Evolutionary conservation across 352 stramenopile species (phyloP).

Genomic region (Peronosclerospora sorghi): DNA sequence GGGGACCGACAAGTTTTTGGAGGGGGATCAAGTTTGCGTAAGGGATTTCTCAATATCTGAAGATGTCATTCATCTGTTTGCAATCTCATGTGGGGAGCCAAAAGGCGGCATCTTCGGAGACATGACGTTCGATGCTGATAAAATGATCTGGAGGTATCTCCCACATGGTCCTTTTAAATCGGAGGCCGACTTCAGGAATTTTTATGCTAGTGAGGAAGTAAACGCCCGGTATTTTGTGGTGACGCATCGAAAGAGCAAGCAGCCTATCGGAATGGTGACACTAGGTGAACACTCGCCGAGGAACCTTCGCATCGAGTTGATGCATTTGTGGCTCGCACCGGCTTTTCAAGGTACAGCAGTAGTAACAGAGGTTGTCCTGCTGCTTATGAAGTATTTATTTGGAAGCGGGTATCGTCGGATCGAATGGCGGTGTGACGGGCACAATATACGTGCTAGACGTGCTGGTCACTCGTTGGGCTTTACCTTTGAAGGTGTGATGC

Average conservation of each 20-base stretch:
- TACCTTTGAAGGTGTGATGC: constrained; percentile 79
- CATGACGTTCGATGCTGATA: constrained; percentile 52
- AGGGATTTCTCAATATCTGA: constrained; percentile 24
- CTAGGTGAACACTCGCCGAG: constrained; percentile 63
- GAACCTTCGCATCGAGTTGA: constrained; percentile 71
- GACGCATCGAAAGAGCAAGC: constrained; percentile 31
- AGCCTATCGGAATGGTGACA: constrained; percentile 68
- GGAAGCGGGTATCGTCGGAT: constrained; percentile 67
- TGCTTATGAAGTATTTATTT: constrained; percentile 74
- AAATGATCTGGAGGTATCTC: constrained; percentile 73
- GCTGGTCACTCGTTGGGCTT: constrained; percentile 76
- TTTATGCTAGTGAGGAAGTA: constrained; percentile 23
- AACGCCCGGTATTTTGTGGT: constrained; percentile 56
- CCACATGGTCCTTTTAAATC: constrained; percentile 44
- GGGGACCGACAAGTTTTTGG: constrained; percentile 12
- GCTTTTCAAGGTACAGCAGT: constrained; percentile 52
- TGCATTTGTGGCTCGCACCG: constrained; percentile 68
- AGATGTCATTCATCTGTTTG: constrained; percentile 29
- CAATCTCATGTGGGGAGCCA: constrained; percentile 37
- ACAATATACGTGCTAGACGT: constrained; percentile 77
- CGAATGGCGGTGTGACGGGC: constrained; percentile 79
- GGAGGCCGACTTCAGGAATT: constrained; percentile 22
- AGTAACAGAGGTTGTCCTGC: constrained; percentile 47
- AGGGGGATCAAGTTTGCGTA: constrained; percentile 31
- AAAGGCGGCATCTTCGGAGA: constrained; percentile 46